A percentile compares a stretch with the other conserved stretches of the same genome.
Evolutionary conservation across 2,329 filamentous ascomycete species (phyloP).

Genomic region (Hypoxylon sp.): DNA sequence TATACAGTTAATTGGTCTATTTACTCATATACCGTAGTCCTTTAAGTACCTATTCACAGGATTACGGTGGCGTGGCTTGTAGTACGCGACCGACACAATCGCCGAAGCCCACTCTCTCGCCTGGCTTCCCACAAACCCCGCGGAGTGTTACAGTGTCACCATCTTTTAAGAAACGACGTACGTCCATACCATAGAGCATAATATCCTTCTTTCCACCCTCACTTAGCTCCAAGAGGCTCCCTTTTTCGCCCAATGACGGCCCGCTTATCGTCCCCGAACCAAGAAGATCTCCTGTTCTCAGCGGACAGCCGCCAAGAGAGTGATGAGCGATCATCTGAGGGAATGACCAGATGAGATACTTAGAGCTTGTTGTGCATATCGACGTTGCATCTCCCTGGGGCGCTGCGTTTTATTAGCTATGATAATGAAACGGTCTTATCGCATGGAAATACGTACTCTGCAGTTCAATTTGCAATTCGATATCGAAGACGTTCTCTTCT

Average conservation of each 20-base stretch:
- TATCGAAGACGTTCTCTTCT: constrained; percentile 74
- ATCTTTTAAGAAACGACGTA: constrained; percentile 62
- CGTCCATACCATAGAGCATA: constrained; percentile 58
- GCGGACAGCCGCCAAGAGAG: constrained; percentile 80
- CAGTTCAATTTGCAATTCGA: constrained; percentile 77
- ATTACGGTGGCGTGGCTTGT: constrained; percentile 37
- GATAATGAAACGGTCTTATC: background rate
- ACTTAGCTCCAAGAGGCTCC: constrained; percentile 63
- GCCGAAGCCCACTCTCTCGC: constrained; percentile 62
- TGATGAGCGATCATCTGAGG: constrained; percentile 88
- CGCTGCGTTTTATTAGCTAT: constrained; percentile 51
- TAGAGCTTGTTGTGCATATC: constrained; percentile 73
- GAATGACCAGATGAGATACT: constrained; percentile 84
- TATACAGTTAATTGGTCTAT: background rate
- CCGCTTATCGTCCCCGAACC: constrained; percentile 83
- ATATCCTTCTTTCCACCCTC: constrained; percentile 63
- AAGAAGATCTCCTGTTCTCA: constrained; percentile 81
- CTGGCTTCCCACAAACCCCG: constrained; percentile 56
- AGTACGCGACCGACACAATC: constrained; percentile 58
- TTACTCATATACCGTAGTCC: background rate
- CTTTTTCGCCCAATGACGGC: constrained; percentile 56
- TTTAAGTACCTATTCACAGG: background rate
- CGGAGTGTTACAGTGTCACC: constrained; percentile 62
- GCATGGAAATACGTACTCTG: constrained; percentile 60
- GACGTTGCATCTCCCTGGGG: constrained; percentile 67